A percentile compares a stretch with the other conserved stretches of the same genome.
phyloP scores from a whole-genome alignment of 768 basidiomycete genomes.

The Suillus paluster region DNA sequence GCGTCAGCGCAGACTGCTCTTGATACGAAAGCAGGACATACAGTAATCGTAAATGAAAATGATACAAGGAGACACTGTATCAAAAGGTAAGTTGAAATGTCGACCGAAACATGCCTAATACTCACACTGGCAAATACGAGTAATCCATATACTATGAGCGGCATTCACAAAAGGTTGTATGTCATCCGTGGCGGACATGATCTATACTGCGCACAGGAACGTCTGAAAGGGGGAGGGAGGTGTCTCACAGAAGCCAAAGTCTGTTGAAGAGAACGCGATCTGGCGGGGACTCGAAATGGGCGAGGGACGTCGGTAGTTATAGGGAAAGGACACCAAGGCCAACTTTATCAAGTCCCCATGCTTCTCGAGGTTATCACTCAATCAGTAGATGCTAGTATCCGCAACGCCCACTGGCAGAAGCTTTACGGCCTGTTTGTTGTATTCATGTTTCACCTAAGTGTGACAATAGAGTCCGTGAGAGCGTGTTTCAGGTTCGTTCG shows the following conservation, averaged over 20 bases:
- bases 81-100: background rate
- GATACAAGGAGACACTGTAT: conserved; percentile 2
- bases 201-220: background rate
- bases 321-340: too few species aligned
- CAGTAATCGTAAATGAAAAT: conserved; percentile 5
- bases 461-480: too few species aligned
- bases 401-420: background rate
- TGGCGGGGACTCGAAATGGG: background rate
- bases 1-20: background rate
- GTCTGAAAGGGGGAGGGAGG: background rate
- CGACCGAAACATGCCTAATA: background rate
- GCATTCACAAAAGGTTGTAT: background rate
- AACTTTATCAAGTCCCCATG: too few species aligned
- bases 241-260: background rate
- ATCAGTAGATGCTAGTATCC: background rate
- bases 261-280: background rate
- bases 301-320: background rate
- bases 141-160: background rate
- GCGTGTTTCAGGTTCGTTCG: too few species aligned
- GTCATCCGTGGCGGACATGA: background rate
- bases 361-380: too few species aligned
- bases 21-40: background rate
- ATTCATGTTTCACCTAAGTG: too few species aligned
- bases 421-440: too few species aligned
- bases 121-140: conserved; percentile 2